Conservation (phyloP, 805 yeast species). For the Priceomyces haplophilus region DNA sequence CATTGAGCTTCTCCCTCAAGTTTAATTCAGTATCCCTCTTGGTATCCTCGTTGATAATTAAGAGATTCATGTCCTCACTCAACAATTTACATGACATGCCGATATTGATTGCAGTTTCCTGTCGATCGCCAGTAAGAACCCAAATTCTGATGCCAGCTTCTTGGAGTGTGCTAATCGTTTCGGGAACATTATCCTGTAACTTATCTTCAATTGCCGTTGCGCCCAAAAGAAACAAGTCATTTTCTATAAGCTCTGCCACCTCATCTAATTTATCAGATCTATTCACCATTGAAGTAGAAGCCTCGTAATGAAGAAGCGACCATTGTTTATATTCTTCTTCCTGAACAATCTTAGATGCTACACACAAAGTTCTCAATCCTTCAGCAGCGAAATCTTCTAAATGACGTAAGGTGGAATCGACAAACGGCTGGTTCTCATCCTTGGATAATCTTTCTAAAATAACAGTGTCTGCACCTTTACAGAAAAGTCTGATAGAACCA, state of each 20-base stretch:
- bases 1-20: conserved; percentile 69
- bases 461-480: conserved; percentile 98
- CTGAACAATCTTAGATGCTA: conserved; percentile 78
- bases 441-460: conserved; percentile 77
- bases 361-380: conserved; percentile 91
- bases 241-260: conserved; percentile 87
- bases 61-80: conserved; percentile 92
- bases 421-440: conserved; percentile 65
- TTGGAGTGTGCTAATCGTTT: conserved; percentile 90
- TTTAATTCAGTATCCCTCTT: conserved; percentile 75
- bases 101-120: conserved; percentile 96
- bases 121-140: conserved; percentile 98
- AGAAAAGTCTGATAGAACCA: conserved; percentile 80
- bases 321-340: conserved; percentile 75
- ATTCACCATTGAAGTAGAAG: conserved; percentile 76
- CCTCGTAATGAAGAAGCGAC: conserved; percentile 65
- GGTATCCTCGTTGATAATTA: conserved; percentile 83
- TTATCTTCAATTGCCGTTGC: conserved; percentile 99
- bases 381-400: conserved; percentile 95
- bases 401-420: conserved; percentile 77
- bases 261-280: conserved; percentile 76
- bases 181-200: conserved; percentile 97
- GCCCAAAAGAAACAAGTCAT: conserved; percentile 75
- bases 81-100: conserved; percentile 96
- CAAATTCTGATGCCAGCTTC: conserved; percentile 96